phyloP scores from a whole-genome alignment of 108 stramenopile species.

The Nannochloropsis granulata region DNA sequence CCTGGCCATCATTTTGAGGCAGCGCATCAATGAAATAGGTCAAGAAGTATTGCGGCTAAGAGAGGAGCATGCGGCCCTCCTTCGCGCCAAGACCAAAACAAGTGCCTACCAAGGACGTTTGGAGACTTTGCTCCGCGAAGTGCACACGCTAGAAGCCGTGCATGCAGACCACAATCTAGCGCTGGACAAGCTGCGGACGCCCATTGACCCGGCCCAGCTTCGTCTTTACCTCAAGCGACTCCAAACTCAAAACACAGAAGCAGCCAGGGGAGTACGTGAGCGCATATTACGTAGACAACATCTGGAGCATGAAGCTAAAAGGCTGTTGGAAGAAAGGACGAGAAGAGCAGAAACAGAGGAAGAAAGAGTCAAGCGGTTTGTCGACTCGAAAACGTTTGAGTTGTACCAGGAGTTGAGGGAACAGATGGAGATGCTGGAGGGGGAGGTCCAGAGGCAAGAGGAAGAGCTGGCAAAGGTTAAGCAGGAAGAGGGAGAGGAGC shows the following conservation, averaged over 20 bases:
- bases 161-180: neutral
- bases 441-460: neutral
- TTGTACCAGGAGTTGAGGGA: neutral
- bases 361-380: neutral
- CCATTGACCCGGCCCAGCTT: neutral
- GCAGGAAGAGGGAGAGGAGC: too few species aligned
- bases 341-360: neutral
- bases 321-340: neutral
- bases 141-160: neutral
- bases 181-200: neutral
- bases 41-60: neutral
- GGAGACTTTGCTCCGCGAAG: neutral
- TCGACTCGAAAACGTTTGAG: neutral
- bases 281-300: neutral
- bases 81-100: neutral
- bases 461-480: neutral
- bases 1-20: neutral
- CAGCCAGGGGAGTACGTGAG: neutral
- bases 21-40: neutral
- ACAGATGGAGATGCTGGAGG: neutral
- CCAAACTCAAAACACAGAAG: neutral
- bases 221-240: neutral
- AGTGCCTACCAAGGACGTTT: neutral
- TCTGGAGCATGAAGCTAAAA: neutral
- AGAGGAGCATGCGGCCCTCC: neutral